Evolutionary conservation across 495 filamentous ascomycete species (phyloP), one percentile per base, ranked within the genome.

Genomic region (Oidiodendron maius): DNA sequence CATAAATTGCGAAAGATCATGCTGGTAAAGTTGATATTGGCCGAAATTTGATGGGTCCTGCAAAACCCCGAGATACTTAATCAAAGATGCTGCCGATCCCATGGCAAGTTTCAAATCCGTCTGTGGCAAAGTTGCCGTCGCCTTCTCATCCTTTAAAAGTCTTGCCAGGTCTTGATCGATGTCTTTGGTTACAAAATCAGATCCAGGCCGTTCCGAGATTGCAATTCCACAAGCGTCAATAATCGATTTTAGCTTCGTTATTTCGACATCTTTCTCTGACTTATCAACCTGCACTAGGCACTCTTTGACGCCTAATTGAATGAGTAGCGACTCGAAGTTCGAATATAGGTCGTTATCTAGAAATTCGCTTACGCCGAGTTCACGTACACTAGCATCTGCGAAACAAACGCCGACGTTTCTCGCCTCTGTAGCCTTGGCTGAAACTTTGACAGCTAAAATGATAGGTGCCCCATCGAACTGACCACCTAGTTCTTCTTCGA

Each of bases 291-390:
- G 83, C 21, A 99, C 62, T 36, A 99, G 65, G 61, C 89, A 96
- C 67, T 99, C 93, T 66, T 87, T 95, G 32, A 95, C 90, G 10
- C 93, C 94, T 1, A 97, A 75, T 62, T 97, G 94, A 56, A 99
- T 99, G 24, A 99, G 76, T 21, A 97, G 71, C 20, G 90, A 90
- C 68, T 99, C 93, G 48, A 99, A 91, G 63, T 99, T 97, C 35
- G 93, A 97, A 64, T 95, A 99, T 11, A 96, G 72, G 62, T 99
- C 94, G 56, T 97, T 99, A 71, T 99, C 93, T 21, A 95, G 74
- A 58, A 99, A 99, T 62, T 99, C 93, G 73, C 86, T 94, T 30
- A 99, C 90, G 21, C 93, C 93, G 0, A 99, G 77, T 67, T 99
- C 93, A 42, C 94, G 76, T 52, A 96, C 91, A 58, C 87, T 96